Evolutionary conservation across 495 filamentous ascomycete genomes (phyloP).

Genomic region (Penicillium manginii): DNA sequence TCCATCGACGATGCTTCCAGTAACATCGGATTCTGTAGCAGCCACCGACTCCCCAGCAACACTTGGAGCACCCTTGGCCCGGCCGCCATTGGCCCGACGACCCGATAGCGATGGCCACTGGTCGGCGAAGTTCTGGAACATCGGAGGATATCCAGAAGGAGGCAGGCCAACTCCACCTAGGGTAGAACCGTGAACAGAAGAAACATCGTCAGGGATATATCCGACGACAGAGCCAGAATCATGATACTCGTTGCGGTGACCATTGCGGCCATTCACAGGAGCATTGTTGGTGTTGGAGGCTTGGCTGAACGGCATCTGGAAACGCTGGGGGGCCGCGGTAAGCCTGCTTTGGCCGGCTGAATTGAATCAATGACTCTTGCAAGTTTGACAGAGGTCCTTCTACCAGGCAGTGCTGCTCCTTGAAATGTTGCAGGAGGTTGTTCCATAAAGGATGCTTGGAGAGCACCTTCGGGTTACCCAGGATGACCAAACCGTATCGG

Average conservation of each 20-base stretch:
- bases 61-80: constrained; percentile 69
- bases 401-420: constrained; percentile 93
- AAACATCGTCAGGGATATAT: constrained; percentile 97
- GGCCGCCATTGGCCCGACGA: constrained; percentile 62
- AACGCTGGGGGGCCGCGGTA: constrained; percentile 88
- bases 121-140: constrained; percentile 93
- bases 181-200: constrained; percentile 90
- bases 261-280: constrained; percentile 53
- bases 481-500: constrained; percentile 93
- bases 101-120: constrained; percentile 80
- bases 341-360: constrained; percentile 87
- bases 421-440: constrained; percentile 94
- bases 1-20: constrained; percentile 69
- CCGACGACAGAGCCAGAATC: constrained; percentile 87
- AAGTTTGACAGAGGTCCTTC: constrained; percentile 97
- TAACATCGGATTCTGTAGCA: constrained; percentile 85
- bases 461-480: constrained; percentile 97
- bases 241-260: constrained; percentile 70
- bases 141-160: constrained; percentile 86
- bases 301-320: constrained; percentile 80
- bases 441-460: constrained; percentile 99
- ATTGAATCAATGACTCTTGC: constrained; percentile 92
- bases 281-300: constrained; percentile 58
- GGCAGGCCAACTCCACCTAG: constrained; percentile 79
- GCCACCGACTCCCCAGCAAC: constrained; percentile 89